Conservation (phyloP, 148 eudicot genomes). For the Arctostaphylos glauca region DNA sequence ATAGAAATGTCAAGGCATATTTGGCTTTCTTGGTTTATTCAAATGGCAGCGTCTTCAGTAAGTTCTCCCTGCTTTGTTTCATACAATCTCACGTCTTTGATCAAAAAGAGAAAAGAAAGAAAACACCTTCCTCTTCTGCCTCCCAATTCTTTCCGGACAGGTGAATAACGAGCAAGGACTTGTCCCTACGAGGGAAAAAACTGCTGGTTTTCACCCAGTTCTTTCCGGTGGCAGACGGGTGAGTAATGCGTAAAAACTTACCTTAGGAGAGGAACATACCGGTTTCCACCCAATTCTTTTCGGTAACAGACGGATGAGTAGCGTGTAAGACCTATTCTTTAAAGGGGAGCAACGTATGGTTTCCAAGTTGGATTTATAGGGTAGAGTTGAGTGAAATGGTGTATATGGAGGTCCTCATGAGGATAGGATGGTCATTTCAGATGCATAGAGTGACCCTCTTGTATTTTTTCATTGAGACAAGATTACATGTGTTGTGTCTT, state of each 20-base stretch:
- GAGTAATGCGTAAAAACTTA: too few species aligned
- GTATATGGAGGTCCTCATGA: background rate
- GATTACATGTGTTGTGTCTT: slow-evolving; percentile 15
- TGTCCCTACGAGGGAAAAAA: too few species aligned
- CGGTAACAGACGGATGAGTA: too few species aligned
- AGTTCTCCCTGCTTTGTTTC: background rate
- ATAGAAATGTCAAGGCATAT: slow-evolving; percentile 11
- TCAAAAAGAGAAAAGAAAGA: background rate
- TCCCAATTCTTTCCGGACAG: background rate
- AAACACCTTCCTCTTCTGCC: background rate
- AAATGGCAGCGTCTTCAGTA: background rate
- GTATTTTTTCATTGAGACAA: background rate
- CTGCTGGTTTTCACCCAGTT: too few species aligned
- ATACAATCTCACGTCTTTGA: slow-evolving; percentile 14
- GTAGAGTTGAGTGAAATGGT: background rate
- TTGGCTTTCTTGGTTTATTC: background rate
- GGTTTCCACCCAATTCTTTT: too few species aligned
- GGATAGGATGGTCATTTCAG: slow-evolving; percentile 25
- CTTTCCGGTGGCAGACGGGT: too few species aligned
- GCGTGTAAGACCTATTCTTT: too few species aligned
- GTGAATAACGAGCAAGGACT: too few species aligned
- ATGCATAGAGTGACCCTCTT: background rate
- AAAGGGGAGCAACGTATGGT: too few species aligned
- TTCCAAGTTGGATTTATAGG: background rate
- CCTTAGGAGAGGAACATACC: too few species aligned